Conservation (phyloP, 2,329 filamentous ascomycete genomes). For the Aspergillus carbonarius region DNA sequence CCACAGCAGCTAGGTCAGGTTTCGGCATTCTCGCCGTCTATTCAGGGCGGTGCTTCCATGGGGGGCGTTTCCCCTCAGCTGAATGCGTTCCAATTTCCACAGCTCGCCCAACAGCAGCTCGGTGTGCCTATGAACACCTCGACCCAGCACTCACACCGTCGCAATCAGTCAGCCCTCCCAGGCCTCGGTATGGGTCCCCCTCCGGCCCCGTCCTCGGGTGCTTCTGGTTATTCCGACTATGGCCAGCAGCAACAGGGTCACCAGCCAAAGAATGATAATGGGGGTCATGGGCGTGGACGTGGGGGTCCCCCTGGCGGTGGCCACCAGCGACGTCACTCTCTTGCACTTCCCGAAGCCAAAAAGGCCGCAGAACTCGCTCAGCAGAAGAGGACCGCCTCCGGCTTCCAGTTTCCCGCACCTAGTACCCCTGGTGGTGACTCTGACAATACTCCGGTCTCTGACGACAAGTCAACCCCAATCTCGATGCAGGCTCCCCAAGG, state of each 20-base stretch:
- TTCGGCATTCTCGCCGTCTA: constrained; percentile 66
- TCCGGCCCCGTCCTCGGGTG: constrained; percentile 84
- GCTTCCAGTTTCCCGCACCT: constrained; percentile 89
- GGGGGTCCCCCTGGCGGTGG: constrained; percentile 69
- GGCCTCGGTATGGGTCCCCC: constrained; percentile 89
- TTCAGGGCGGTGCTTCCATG: constrained; percentile 69
- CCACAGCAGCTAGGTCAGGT: constrained; percentile 77
- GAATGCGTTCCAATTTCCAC: constrained; percentile 85
- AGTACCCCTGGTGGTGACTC: constrained; percentile 53
- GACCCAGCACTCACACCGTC: constrained; percentile 83
- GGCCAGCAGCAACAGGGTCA: constrained; percentile 63
- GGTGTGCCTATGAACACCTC: constrained; percentile 73
- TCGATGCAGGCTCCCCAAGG: constrained; percentile 56
- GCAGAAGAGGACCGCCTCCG: constrained; percentile 90
- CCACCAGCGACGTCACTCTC: constrained; percentile 89
- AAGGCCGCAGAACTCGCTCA: constrained; percentile 96
- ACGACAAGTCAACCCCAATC: constrained; percentile 43
- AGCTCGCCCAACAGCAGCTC: constrained; percentile 68
- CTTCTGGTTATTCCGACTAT: constrained; percentile 84
- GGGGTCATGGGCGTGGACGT: constrained; percentile 68
- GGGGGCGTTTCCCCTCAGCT: constrained; percentile 72
- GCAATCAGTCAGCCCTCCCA: constrained; percentile 95
- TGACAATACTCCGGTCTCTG: constrained; percentile 57
- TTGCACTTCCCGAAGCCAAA: constrained; percentile 92
- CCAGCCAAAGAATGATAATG: constrained; percentile 68